Evolutionary conservation across 805 yeast species (phyloP).

Genomic region (Maudiozyma bulderi): DNA sequence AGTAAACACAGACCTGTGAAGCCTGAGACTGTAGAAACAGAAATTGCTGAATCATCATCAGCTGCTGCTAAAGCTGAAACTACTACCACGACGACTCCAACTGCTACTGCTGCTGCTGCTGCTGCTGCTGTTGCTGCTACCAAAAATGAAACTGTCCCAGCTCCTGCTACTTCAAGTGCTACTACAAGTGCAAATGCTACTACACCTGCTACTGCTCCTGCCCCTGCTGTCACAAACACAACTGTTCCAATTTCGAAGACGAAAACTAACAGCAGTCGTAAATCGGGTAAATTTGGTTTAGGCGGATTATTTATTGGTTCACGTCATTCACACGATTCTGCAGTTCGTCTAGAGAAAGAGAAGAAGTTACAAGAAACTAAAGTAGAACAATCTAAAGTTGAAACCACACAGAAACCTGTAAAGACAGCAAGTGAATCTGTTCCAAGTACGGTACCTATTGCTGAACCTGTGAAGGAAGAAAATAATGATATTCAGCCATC

Average conservation of each 20-base stretch:
- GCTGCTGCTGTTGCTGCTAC: neutral
- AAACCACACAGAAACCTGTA: neutral
- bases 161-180: neutral
- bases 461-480: neutral
- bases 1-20: constrained; percentile 2
- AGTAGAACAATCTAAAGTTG: neutral
- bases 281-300: neutral
- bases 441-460: neutral
- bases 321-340: neutral
- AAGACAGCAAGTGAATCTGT: neutral
- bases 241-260: neutral
- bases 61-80: neutral
- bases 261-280: neutral
- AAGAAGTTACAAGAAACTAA: neutral
- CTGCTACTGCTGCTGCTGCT: neutral
- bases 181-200: neutral
- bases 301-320: constrained; percentile 1
- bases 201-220: neutral
- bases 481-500: constrained; percentile 7
- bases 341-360: neutral
- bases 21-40: constrained; percentile 4
- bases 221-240: neutral
- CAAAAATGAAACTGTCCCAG: constrained; percentile 5
- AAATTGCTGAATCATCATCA: neutral
- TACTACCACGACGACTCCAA: no score